phyloP scores from a whole-genome alignment of 2,329 filamentous ascomycete genomes.

The Berkeleyomyces basicola region DNA sequence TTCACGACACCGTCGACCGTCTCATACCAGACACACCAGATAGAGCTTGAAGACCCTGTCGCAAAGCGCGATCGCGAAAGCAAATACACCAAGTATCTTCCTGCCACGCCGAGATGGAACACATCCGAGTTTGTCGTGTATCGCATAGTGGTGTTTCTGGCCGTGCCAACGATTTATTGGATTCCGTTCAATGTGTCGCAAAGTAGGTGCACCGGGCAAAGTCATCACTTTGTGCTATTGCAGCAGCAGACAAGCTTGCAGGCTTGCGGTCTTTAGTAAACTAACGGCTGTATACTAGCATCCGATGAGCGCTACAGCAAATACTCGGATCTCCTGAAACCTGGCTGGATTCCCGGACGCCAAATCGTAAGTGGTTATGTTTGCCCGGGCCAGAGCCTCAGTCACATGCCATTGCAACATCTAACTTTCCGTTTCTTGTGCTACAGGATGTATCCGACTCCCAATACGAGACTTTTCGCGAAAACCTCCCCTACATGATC shows the following conservation, averaged over 20 bases:
- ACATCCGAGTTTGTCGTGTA: slow-evolving; percentile 79
- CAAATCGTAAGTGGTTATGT: slow-evolving; percentile 50
- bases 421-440: not conserved
- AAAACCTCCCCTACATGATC: slow-evolving; percentile 69
- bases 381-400: slow-evolving; percentile 7
- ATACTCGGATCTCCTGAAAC: slow-evolving; percentile 52
- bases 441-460: slow-evolving; percentile 71
- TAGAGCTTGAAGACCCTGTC: slow-evolving; percentile 23
- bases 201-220: slow-evolving; percentile 32
- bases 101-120: slow-evolving; percentile 58
- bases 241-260: not conserved
- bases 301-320: slow-evolving; percentile 66
- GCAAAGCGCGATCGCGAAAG: slow-evolving; percentile 20
- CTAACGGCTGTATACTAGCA: slow-evolving; percentile 31
- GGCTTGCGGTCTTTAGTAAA: slow-evolving; percentile 13
- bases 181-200: slow-evolving; percentile 72
- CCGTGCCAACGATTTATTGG: slow-evolving; percentile 80
- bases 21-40: slow-evolving; percentile 37
- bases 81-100: slow-evolving; percentile 24
- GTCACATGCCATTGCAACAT: not conserved
- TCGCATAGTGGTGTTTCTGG: slow-evolving; percentile 46
- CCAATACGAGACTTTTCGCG: slow-evolving; percentile 73
- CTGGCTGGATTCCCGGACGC: slow-evolving; percentile 84
- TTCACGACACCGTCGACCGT: slow-evolving; percentile 55
- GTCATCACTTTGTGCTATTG: not conserved